Percentiles rank a stretch among this genome's conserved stretches.
These are phyloP conservation scores for Casaregolazyma suthepensis DNA, from an alignment of 1,139 yeast species.

Conservation along the genomic window DNA sequence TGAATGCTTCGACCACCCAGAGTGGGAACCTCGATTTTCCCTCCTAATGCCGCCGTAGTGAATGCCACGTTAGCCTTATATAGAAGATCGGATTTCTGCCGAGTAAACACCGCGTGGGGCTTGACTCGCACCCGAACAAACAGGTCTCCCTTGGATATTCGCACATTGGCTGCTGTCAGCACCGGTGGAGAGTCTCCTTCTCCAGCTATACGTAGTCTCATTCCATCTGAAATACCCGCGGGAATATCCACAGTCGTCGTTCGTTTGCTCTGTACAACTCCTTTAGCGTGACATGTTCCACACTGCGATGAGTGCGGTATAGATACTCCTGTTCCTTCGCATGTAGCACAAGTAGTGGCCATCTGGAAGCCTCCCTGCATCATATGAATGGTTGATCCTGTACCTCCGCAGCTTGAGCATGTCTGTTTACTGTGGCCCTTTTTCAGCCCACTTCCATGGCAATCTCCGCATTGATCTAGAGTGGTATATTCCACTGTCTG, in stretches of 20 bases:
- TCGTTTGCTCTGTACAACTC: constrained; percentile 65
- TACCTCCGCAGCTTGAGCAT: constrained; percentile 85
- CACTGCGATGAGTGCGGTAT: constrained; percentile 69
- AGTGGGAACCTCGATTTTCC: constrained; percentile 81
- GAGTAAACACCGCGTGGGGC: constrained; percentile 63
- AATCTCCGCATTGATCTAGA: constrained; percentile 68
- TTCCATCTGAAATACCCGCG: constrained; percentile 81
- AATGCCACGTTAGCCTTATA: constrained; percentile 66
- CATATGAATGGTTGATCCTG: constrained; percentile 82
- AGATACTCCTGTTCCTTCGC: constrained; percentile 84
- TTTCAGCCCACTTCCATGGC: constrained; percentile 83
- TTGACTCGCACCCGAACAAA: constrained; percentile 72
- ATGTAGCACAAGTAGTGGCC: constrained; percentile 85
- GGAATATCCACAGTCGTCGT: constrained; percentile 78
- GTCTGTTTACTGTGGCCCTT: constrained; percentile 68
- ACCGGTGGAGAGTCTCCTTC: constrained; percentile 85
- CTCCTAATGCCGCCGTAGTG: constrained; percentile 97
- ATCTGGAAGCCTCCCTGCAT: constrained; percentile 94
- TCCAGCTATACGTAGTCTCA: constrained; percentile 74
- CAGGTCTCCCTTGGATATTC: constrained; percentile 75
- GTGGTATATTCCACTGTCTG: constrained; percentile 66
- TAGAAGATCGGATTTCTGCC: constrained; percentile 60
- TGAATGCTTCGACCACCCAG: constrained; percentile 47
- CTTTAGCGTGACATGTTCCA: constrained; percentile 78
- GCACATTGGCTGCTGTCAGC: constrained; percentile 41